Conservation (phyloP, 2,329 filamentous ascomycete genomes). For the Thielaviopsis musarum region DNA sequence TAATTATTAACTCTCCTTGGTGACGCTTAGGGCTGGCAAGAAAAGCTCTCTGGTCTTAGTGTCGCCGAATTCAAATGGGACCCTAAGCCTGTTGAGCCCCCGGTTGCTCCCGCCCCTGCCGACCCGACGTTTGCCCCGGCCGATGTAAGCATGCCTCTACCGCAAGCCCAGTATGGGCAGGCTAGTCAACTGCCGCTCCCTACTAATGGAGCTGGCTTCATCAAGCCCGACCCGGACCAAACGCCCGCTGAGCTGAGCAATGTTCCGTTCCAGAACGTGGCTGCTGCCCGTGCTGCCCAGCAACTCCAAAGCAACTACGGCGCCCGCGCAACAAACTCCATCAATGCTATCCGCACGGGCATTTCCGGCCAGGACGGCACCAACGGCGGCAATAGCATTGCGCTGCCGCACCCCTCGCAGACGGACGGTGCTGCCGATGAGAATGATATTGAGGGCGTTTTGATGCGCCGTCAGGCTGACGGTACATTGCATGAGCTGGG, state of each 20-base stretch:
- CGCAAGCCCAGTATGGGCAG: constrained; percentile 18
- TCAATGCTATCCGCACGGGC: constrained; percentile 41
- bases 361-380: constrained; percentile 20
- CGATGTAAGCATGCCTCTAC: constrained; percentile 17
- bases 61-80: constrained; percentile 94
- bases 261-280: constrained; percentile 21
- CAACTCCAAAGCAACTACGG: constrained; percentile 45
- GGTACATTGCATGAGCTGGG: constrained; percentile 39
- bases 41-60: constrained; percentile 67
- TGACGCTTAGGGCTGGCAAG: constrained; percentile 66
- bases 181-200: constrained; percentile 13
- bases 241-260: constrained; percentile 5
- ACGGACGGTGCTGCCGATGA: constrained; percentile 54
- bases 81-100: constrained; percentile 47
- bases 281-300: constrained; percentile 37
- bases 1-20: background rate
- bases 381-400: constrained; percentile 16
- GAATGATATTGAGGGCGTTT: constrained; percentile 38
- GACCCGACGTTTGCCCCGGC: constrained; percentile 12
- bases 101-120: constrained; percentile 16
- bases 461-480: constrained; percentile 38
- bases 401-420: constrained; percentile 28
- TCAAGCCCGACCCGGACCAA: constrained; percentile 10
- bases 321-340: constrained; percentile 45
- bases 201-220: background rate